These are phyloP conservation scores for Cordyceps pruinosa DNA, from an alignment of 2,329 filamentous ascomycete genomes.

Conservation along the genomic window DNA sequence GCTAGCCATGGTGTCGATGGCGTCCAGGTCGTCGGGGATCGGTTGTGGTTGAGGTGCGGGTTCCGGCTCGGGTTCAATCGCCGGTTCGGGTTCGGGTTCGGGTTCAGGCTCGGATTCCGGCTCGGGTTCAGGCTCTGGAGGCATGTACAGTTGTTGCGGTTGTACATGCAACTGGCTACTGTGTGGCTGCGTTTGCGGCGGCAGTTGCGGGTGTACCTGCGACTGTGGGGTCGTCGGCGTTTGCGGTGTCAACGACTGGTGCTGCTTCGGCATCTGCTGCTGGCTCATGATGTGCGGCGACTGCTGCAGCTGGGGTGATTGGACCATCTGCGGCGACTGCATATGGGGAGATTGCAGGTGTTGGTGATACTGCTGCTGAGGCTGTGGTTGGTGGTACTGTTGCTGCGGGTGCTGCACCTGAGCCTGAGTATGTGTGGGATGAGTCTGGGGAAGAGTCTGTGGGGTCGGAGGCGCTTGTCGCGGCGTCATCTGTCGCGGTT, in stretches of 20 bases:
- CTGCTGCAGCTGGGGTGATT: conserved; percentile 11
- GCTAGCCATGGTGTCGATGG: not conserved
- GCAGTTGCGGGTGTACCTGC: not conserved
- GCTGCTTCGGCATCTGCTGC: conserved; percentile 20
- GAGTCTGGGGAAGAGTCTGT: conserved; percentile 2
- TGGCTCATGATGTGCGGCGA: conserved; percentile 13
- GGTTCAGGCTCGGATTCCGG: not conserved
- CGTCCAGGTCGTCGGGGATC: not conserved
- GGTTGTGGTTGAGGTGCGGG: not conserved
- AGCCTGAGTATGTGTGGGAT: conserved; percentile 7
- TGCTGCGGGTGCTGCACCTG: conserved; percentile 17
- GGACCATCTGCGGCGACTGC: conserved; percentile 12
- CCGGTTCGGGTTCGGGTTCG: not conserved
- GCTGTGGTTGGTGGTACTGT: conserved; percentile 15
- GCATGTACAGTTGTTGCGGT: conserved; percentile 1
- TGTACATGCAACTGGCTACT: conserved; percentile 2
- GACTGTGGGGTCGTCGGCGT: not conserved
- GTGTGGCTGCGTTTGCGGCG: conserved; percentile 4
- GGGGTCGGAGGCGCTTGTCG: conserved; percentile 4
- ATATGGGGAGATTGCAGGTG: conserved; percentile 11
- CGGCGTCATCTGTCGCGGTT: conserved; percentile 7
- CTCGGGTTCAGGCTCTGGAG: not conserved
- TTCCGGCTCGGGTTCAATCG: not conserved
- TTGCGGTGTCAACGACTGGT: conserved; percentile 5
- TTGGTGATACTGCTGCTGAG: conserved; percentile 14